These are phyloP conservation scores for Trypanosoma mega DNA, from an alignment of 208 protist genomes.

Conservation along the genomic window DNA sequence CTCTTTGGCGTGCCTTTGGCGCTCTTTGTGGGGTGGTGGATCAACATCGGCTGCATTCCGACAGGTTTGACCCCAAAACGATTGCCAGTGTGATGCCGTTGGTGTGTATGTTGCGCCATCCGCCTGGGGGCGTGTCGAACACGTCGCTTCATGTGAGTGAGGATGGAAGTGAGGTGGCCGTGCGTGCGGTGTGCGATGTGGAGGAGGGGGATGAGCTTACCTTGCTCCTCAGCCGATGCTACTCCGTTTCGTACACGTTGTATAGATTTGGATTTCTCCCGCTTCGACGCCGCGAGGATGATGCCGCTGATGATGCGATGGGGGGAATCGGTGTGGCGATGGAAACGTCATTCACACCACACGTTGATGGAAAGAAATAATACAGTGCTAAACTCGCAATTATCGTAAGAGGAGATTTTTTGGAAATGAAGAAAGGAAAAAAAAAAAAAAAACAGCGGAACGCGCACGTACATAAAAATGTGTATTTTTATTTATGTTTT, in stretches of 20 bases:
- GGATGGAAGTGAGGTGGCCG: conserved; percentile 29
- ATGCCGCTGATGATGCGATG: conserved; percentile 13
- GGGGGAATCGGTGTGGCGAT: background rate
- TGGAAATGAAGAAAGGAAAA: no score
- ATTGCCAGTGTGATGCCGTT: conserved; percentile 51
- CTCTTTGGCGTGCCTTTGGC: conserved; percentile 14
- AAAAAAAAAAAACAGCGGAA: no score
- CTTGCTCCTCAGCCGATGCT: conserved; percentile 43
- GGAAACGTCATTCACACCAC: background rate
- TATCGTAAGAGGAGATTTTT: no score
- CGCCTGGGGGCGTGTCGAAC: conserved; percentile 40
- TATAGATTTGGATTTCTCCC: conserved; percentile 67
- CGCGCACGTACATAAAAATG: no score
- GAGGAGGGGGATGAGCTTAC: conserved; percentile 59
- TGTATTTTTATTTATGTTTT: no score
- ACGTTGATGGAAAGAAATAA: no score
- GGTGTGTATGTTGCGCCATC: conserved; percentile 58
- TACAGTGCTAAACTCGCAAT: no score
- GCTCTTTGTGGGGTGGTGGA: conserved; percentile 39
- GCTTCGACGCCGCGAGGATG: conserved; percentile 35
- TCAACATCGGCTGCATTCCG: conserved; percentile 23
- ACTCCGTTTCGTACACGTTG: conserved; percentile 66
- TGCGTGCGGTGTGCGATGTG: conserved; percentile 35
- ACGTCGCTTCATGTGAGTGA: background rate
- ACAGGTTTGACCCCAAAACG: conserved; percentile 38